These are phyloP conservation scores for Mycena galericulata DNA, from an alignment of 768 basidiomycete species.

Conservation along the genomic window DNA sequence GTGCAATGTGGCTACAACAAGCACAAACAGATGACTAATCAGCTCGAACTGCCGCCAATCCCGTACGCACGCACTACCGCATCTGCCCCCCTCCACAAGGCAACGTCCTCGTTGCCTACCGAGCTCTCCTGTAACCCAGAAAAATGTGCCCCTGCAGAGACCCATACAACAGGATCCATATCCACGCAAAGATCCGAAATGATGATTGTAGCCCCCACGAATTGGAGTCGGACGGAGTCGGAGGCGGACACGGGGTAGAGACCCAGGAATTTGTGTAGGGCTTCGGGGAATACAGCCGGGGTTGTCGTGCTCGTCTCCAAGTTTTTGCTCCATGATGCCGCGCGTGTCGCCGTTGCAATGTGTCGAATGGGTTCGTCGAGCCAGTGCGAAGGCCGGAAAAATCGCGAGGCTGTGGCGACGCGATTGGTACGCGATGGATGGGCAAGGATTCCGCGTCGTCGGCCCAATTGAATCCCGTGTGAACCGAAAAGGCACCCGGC, in stretches of 20 bases:
- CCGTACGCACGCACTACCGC: not conserved
- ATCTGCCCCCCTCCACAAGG: not conserved
- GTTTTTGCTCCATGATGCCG: not conserved
- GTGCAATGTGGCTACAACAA: too few species aligned
- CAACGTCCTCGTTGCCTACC: constrained; percentile 3
- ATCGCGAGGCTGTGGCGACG: not conserved
- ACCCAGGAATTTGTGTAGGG: too few species aligned
- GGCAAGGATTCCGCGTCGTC: not conserved
- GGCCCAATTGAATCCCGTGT: not conserved
- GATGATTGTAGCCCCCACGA: not conserved
- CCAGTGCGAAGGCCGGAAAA: not conserved
- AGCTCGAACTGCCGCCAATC: not conserved
- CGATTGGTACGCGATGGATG: not conserved
- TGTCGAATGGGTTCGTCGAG: not conserved
- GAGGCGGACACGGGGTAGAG: not conserved
- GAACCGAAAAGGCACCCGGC: constrained; percentile 3
- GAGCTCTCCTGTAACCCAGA: not conserved
- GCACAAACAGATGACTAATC: not conserved
- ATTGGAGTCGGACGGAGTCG: not conserved
- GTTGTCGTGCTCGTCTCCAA: not conserved
- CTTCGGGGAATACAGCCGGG: not conserved
- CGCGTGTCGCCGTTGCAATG: constrained; percentile 1
- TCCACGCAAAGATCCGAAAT: not conserved
- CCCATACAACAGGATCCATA: not conserved
- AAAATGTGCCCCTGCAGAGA: not conserved